Conservation (phyloP, 2,329 filamentous ascomycete species). For the Alternaria infectoria region DNA sequence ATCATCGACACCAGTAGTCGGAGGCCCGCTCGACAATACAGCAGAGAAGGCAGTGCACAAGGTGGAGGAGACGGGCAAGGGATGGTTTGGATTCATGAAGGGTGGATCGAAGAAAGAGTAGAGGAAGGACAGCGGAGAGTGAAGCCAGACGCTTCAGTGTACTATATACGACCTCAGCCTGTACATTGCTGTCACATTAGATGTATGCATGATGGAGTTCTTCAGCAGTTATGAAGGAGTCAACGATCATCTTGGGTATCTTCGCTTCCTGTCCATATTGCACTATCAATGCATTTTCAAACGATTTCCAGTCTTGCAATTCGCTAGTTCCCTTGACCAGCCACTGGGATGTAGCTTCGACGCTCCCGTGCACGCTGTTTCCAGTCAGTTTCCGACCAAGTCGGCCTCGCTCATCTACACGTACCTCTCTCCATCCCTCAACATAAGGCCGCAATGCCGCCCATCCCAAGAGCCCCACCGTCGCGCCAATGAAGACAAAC, state of each 20-base stretch:
- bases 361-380: constrained; percentile 55
- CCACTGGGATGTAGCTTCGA: constrained; percentile 60
- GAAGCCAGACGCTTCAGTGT: constrained; percentile 26
- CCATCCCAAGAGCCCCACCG: constrained; percentile 65
- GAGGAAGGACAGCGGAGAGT: background rate
- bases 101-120: constrained; percentile 41
- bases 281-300: background rate
- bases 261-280: constrained; percentile 36
- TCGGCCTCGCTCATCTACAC: constrained; percentile 12
- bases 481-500: constrained; percentile 69
- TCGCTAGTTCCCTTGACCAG: constrained; percentile 38
- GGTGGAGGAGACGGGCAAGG: constrained; percentile 47
- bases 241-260: constrained; percentile 33
- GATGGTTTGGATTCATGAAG: constrained; percentile 55
- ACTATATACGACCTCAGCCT: constrained; percentile 40
- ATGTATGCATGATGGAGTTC: constrained; percentile 44
- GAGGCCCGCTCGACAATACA: constrained; percentile 56
- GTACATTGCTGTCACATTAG: constrained; percentile 43
- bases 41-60: constrained; percentile 50
- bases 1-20: constrained; percentile 41
- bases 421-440: constrained; percentile 61
- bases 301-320: background rate
- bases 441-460: constrained; percentile 66
- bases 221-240: constrained; percentile 27
- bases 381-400: background rate